A percentile compares a stretch with the other conserved stretches of the same genome.
Conservation (phyloP, 2,329 filamentous ascomycete genomes). For the Ophiostoma sp. region DNA sequence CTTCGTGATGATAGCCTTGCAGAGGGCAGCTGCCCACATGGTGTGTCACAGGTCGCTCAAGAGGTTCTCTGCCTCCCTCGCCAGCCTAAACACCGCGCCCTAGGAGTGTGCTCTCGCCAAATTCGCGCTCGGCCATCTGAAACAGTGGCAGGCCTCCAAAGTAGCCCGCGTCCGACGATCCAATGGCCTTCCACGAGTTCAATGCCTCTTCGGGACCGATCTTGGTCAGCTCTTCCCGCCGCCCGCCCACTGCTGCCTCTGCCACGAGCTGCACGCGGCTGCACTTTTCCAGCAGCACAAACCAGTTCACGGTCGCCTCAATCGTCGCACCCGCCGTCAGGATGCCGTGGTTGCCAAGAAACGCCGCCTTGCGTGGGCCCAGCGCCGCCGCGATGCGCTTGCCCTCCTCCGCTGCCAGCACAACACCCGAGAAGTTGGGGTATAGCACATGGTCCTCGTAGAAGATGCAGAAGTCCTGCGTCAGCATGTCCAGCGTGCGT, state of each 20-base stretch:
- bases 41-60: neutral
- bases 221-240: conserved; percentile 39
- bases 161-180: conserved; percentile 26
- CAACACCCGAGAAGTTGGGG: conserved; percentile 53
- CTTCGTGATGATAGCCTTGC: neutral
- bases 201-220: conserved; percentile 29
- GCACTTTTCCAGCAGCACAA: conserved; percentile 56
- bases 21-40: neutral
- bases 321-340: conserved; percentile 56
- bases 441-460: conserved; percentile 54
- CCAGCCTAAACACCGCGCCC: conserved; percentile 26
- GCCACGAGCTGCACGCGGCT: conserved; percentile 59
- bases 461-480: conserved; percentile 50
- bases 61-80: too few species aligned
- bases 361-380: conserved; percentile 46
- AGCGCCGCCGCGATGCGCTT: conserved; percentile 42
- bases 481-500: conserved; percentile 54
- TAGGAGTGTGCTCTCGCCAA: conserved; percentile 29
- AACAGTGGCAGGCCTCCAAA: conserved; percentile 30
- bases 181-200: conserved; percentile 28
- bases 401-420: conserved; percentile 52
- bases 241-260: conserved; percentile 48
- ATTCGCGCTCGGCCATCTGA: conserved; percentile 30
- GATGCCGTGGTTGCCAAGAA: conserved; percentile 57
- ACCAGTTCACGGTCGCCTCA: conserved; percentile 58